Evolutionary conservation across 2,329 filamentous ascomycete genomes (phyloP), one percentile per base, ranked within the genome.

Genomic region (Pseudocercospora crystallina): DNA sequence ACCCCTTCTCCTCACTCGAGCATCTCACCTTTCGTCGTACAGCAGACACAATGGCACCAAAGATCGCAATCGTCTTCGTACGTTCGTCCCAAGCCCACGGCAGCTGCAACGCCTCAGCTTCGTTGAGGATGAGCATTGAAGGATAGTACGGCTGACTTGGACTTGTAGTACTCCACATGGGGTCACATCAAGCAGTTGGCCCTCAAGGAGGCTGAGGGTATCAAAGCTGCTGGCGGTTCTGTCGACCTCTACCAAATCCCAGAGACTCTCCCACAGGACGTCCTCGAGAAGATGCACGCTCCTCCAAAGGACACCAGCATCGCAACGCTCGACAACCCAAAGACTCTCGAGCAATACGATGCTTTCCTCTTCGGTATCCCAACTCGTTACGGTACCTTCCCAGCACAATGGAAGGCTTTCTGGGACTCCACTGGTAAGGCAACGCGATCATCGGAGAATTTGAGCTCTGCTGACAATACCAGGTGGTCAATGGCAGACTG

Each of bases 361-460:
- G 54, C 52, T 17, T 85, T 96, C 78, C 85, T 99, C 59, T 81
- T 97, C 65, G 94, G 94, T 61, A 94, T 97, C 71, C 94, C 94
- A 53, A 99, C 94, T 44, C 84, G 94, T 61, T 99, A 89, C 77
- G 94, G 94, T 65, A 97, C 95, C 83, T 96, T 96, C 81, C 91
- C 92, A 42, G 89, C 86, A 13, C 94, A 99, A 77, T 96, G 88
- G 88, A 96, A 94, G 80, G 68, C 83, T 36, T 92, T 90, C 80
- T 95, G 90, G 88, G 94, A 99, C 79, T 48, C 51, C 26, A 65
- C 62, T 8, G 35, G 20, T 38, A 14, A 38, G 53, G 43, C 47
- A 81, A 82, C 74, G 8, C 11, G 12, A 35, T 35, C 33, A 91
- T 35, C 9, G 14, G 33, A 35, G 33, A 35, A 35, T 3, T 9